A percentile compares a stretch with the other conserved stretches of the same genome.
These are phyloP conservation scores for Wallacemonas sp. DNA, from an alignment of 208 protist species.

Conservation along the genomic window DNA sequence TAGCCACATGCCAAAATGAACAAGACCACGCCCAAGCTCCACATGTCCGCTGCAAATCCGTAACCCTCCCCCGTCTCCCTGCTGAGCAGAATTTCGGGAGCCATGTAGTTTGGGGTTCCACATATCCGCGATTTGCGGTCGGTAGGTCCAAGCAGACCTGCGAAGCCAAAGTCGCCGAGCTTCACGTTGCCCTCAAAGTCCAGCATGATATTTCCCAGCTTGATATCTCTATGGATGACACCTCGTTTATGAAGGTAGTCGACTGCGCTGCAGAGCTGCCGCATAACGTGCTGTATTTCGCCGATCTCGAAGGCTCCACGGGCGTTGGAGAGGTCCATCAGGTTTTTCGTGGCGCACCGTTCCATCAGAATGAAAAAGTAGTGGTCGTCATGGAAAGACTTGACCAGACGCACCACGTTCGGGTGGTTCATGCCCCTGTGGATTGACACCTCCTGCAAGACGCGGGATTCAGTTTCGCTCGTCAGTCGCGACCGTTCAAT, in stretches of 20 bases:
- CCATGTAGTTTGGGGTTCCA: slow-evolving; percentile 97
- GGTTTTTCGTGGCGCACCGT: slow-evolving; percentile 39
- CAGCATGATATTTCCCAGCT: slow-evolving; percentile 92
- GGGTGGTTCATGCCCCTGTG: slow-evolving; percentile 55
- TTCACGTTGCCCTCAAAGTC: slow-evolving; percentile 82
- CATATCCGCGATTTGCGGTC: slow-evolving; percentile 81
- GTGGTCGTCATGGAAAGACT: slow-evolving; percentile 54
- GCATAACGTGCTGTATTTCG: slow-evolving; percentile 79
- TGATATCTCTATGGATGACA: slow-evolving; percentile 86
- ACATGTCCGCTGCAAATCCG: slow-evolving; percentile 94
- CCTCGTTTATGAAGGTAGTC: slow-evolving; percentile 77
- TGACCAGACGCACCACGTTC: slow-evolving; percentile 66
- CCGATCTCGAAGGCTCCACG: slow-evolving; percentile 33
- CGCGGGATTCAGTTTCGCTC: slow-evolving; percentile 26
- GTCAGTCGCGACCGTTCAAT: slow-evolving; percentile 49
- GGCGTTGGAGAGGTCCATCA: slow-evolving; percentile 55
- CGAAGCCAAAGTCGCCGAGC: slow-evolving; percentile 93
- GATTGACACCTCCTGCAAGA: slow-evolving; percentile 69
- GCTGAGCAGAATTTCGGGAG: slow-evolving; percentile 79
- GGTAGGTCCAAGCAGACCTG: slow-evolving; percentile 33
- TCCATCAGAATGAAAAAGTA: slow-evolving; percentile 82
- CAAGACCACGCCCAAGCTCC: slow-evolving; percentile 91
- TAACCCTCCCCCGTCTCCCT: slow-evolving; percentile 63
- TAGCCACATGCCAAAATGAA: slow-evolving; percentile 87
- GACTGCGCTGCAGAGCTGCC: slow-evolving; percentile 81